Evolutionary conservation across 2,329 filamentous ascomycete genomes (phyloP), one percentile per base, ranked within the genome.

Genomic region (Knufia fluminis): DNA sequence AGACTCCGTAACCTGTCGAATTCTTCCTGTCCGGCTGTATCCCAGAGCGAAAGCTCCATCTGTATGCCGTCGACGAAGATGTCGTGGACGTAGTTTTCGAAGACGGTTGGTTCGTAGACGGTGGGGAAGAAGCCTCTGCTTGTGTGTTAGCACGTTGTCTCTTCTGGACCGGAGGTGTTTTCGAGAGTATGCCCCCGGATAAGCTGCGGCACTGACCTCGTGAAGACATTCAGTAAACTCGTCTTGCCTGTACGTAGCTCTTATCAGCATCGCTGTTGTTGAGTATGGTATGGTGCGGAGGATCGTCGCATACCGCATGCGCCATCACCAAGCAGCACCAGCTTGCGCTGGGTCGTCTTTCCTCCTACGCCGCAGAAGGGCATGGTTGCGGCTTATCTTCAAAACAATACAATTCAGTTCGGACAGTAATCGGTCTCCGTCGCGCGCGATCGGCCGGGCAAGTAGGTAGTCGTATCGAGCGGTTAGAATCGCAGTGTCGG

Each of bases 41-140:
- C 92, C 92, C 92, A 98, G 52, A 98, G 78, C 52, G 91, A 96
- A 49, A 98, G 77, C 69, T 98, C 92, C 67, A 98, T 94, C 70
- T 97, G 91, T 46, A 90, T 86, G 64, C 85, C 90, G 66, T 98
- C 92, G 66, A 98, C 92, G 68, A 95, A 98, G 68, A 98, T 96
- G 67, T 98, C 89, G 67, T 98, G 91, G 56, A 98, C 91, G 69
- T 97, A 98, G 71, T 98, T 98, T 68, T 98, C 91, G 79, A 62
- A 46, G 40, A 69, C 62, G 51, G 56, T 65, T 31, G 62, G 59
- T 48, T 58, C 51, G 52, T 54, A 56, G 9, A 54, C 55, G 9
- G 52, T 57, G 33, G 46, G 46, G 39, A 49, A 49, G 46, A 49
- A 49, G 22, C 46, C 46, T 49, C 46, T 49, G 46, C 12, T 17